Conservation (phyloP, 352 stramenopile species). For the Blastocystis sp. region DNA sequence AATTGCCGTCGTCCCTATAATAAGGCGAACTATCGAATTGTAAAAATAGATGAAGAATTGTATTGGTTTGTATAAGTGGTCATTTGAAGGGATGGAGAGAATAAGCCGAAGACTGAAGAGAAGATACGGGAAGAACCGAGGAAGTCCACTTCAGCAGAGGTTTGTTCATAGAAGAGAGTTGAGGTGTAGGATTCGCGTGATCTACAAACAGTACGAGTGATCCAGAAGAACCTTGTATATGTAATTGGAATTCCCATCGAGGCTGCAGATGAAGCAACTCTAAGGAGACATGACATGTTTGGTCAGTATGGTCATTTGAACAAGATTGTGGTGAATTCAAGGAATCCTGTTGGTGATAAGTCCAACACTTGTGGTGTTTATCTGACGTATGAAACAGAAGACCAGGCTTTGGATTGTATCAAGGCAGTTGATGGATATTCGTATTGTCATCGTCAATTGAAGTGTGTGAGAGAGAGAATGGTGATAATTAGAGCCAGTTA, state of each 20-base stretch:
- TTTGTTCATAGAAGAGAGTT: conserved; percentile 1
- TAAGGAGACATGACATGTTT: conserved; percentile 83
- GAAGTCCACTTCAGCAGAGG: not conserved
- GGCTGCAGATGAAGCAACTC: conserved; percentile 80
- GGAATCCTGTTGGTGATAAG: conserved; percentile 72
- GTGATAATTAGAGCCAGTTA: conserved; percentile 78
- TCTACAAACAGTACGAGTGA: conserved; percentile 81
- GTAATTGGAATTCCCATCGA: conserved; percentile 83
- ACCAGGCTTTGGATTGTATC: conserved; percentile 85
- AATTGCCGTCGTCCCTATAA: conserved; percentile 92
- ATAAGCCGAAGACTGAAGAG: not conserved
- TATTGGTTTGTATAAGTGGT: not conserved
- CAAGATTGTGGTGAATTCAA: conserved; percentile 84
- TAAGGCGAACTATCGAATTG: conserved; percentile 73
- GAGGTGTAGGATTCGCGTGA: not conserved
- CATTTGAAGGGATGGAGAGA: not conserved
- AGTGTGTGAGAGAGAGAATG: not conserved
- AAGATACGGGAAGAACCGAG: not conserved
- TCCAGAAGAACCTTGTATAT: conserved; percentile 90
- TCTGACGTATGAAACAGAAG: conserved; percentile 85
- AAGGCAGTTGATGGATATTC: conserved; percentile 83
- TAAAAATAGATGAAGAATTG: not conserved
- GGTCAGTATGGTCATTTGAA: conserved; percentile 88
- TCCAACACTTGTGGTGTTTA: conserved; percentile 80
- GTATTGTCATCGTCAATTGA: not conserved